Evolutionary conservation across 345 rosid species (phyloP), one percentile per base, ranked within the genome.

Genomic region (Populus deltoides): DNA sequence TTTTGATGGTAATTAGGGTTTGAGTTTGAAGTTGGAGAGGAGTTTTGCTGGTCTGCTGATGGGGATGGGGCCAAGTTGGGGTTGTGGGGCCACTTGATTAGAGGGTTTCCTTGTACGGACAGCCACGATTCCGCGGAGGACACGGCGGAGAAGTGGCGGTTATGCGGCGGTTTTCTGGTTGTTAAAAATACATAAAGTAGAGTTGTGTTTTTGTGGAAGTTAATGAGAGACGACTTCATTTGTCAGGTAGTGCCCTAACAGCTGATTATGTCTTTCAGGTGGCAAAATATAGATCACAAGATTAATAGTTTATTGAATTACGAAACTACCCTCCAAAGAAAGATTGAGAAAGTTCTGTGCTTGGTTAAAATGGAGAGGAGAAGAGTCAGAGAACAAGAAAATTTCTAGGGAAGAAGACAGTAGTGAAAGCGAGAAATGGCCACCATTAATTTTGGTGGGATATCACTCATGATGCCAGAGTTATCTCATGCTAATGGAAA

Each of bases 51-150:
- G 61, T 65, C 79, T 67, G 38, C 79, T 68, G 57, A 76, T 39
- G 75, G 39, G 33, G 62, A 84, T 15, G 18, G 75, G 27, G 66
- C 12, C 66, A 8, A 72, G 20, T 20, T 17, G 72, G 31, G 82
- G 66, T 27, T 76, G 79, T 29, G 72, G 10, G 83, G 85, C 88
- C 88, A 80, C 33, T 75, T 81, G 84, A 82, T 72, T 11, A 83
- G 76, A 47, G 90, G 83, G 47, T 85, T 80, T 10, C 76, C 82
- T 3, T 84, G 85, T 13, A 57, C 75, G 24, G 81, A 83, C 27
- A 78, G 81, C 82, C 75, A 62, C 71, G 89, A 84, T 53, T 79
- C 86, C 9, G 49, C 47, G n/a, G 78, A 85, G 71, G 66, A 77
- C 10, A 45, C 75, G 49, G 27, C 53, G 24, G 49, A 51, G 55